Conservation (phyloP, 208 protist genomes). For the Crithidia fasciculata region DNA sequence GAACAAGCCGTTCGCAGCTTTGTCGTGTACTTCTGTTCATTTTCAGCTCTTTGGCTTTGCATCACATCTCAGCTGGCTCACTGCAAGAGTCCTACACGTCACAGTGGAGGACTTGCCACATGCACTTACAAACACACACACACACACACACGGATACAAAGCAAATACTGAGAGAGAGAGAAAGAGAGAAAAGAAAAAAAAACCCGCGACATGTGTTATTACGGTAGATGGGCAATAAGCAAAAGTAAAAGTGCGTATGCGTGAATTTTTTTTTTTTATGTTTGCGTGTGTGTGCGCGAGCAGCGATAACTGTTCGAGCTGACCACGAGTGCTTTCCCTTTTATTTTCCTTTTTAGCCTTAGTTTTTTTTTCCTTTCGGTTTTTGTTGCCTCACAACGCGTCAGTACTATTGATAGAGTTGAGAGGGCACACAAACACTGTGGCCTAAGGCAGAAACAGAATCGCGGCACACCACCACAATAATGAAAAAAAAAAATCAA, state of each 20-base stretch:
- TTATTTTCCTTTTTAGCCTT: no score
- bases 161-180: background rate
- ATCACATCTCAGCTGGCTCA: no score
- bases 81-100: no score
- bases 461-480: background rate
- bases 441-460: background rate
- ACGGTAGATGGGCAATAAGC: background rate
- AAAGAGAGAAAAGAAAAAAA: constrained; percentile 3
- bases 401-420: no score
- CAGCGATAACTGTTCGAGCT: background rate
- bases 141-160: background rate
- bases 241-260: background rate
- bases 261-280: background rate
- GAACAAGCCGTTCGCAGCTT: no score
- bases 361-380: no score
- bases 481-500: no score
- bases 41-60: no score
- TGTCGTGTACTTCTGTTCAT: no score
- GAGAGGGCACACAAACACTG: no score
- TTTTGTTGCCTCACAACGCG: no score
- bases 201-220: background rate
- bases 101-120: background rate
- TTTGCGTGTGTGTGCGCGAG: background rate
- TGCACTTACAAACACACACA: background rate
- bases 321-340: no score